These are phyloP conservation scores for Trypanosoma boissoni DNA, from an alignment of 208 protist species.

Conservation along the genomic window DNA sequence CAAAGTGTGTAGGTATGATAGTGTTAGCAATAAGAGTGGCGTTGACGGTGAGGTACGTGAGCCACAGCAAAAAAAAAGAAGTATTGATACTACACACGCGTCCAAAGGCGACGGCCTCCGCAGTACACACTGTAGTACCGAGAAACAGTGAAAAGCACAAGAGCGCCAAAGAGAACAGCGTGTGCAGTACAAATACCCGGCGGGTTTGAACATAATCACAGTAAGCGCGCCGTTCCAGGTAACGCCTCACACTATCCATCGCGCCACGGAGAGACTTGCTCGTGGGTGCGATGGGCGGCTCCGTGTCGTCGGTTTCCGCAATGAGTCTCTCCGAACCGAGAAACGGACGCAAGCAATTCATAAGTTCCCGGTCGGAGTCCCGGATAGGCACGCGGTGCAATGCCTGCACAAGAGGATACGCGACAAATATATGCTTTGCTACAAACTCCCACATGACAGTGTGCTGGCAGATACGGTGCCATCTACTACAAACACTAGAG, in stretches of 20 bases:
- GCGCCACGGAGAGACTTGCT: conserved; percentile 34
- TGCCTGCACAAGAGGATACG: conserved; percentile 65
- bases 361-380: conserved; percentile 34
- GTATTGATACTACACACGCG: conserved; percentile 29
- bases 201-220: conserved; percentile 67
- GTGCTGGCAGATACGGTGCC: conserved; percentile 56
- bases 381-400: conserved; percentile 41
- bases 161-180: conserved; percentile 62
- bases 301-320: conserved; percentile 35
- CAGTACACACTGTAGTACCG: conserved; percentile 38
- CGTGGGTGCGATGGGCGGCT: conserved; percentile 41
- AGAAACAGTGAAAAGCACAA: conserved; percentile 57
- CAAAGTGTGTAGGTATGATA: conserved; percentile 81
- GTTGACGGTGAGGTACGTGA: conserved; percentile 55
- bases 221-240: conserved; percentile 56
- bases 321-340: conserved; percentile 42
- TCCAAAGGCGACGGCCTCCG: conserved; percentile 36
- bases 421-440: conserved; percentile 63
- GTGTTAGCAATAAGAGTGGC: conserved; percentile 72
- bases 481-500: conserved; percentile 53
- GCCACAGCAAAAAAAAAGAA: conserved; percentile 57
- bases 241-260: conserved; percentile 50
- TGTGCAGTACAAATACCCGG: conserved; percentile 63
- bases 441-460: conserved; percentile 67
- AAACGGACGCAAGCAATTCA: conserved; percentile 47